These are phyloP conservation scores for Drechslerella dactyloides DNA, from an alignment of 2,329 filamentous ascomycete species.

Conservation along the genomic window DNA sequence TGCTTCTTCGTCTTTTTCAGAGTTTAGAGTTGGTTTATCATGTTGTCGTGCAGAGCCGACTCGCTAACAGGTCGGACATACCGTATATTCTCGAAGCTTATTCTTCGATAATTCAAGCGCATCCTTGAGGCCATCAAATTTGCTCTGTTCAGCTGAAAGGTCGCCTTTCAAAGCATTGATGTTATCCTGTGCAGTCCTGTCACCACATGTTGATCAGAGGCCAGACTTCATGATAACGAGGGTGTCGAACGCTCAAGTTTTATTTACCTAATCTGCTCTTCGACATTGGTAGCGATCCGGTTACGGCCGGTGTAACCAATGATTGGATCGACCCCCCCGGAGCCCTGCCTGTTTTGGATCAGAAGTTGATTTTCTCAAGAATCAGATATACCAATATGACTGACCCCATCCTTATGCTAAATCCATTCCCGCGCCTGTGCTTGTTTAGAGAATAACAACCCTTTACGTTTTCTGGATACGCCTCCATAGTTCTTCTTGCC, in stretches of 20 bases:
- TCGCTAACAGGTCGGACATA: neutral
- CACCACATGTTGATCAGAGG: neutral
- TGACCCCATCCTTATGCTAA: conserved; percentile 64
- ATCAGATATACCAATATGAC: conserved; percentile 50
- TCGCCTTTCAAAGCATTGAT: conserved; percentile 11
- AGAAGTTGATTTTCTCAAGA: neutral
- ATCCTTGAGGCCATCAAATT: conserved; percentile 3
- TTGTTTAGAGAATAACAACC: conserved; percentile 75
- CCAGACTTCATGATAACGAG: neutral
- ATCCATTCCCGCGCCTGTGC: conserved; percentile 66
- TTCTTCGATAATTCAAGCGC: neutral
- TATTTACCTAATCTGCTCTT: conserved; percentile 67
- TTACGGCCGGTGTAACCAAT: conserved; percentile 64
- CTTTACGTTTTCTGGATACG: conserved; percentile 71
- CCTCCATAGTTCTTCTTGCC: conserved; percentile 73
- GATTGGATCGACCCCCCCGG: conserved; percentile 53
- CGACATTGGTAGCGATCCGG: conserved; percentile 81
- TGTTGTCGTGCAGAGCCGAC: neutral
- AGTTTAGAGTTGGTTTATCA: neutral
- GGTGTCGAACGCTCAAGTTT: conserved; percentile 14
- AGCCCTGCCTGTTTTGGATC: conserved; percentile 49
- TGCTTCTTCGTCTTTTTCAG: conserved; percentile 62
- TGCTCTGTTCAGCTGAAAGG: neutral
- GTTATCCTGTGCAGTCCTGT: conserved; percentile 12
- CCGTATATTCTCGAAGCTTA: neutral